Percentiles rank a stretch among this genome's conserved stretches.
These are phyloP conservation scores for Oryza officinalis DNA, from an alignment of 176 grass and related monocot species.

Conservation along the genomic window DNA sequence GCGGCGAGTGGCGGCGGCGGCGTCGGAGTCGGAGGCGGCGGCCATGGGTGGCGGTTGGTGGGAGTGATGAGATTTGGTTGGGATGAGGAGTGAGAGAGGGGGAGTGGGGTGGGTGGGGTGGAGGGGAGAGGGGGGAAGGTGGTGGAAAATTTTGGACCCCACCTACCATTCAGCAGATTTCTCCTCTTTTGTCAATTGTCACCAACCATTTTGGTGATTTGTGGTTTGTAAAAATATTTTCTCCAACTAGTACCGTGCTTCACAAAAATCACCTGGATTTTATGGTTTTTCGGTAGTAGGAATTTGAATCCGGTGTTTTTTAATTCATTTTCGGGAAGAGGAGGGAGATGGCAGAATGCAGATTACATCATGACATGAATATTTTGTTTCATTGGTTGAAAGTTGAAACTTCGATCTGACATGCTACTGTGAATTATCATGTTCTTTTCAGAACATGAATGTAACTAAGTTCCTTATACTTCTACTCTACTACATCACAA, in stretches of 20 bases:
- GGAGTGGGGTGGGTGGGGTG: background rate
- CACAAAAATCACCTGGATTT: no score
- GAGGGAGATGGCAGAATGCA: no score
- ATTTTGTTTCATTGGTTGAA: background rate
- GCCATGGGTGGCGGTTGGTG: slow-evolving; percentile 37
- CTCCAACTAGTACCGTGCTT: background rate
- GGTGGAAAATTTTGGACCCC: slow-evolving; percentile 11
- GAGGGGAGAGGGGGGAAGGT: background rate
- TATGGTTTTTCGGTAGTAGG: no score
- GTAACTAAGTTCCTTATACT: no score
- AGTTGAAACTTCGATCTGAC: no score
- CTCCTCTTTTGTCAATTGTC: background rate
- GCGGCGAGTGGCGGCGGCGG: slow-evolving; percentile 41
- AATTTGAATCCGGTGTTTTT: no score
- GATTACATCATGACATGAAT: no score
- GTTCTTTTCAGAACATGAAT: no score
- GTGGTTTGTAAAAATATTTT: background rate
- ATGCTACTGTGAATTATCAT: background rate
- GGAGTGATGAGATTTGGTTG: background rate
- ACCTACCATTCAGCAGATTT: slow-evolving; percentile 28
- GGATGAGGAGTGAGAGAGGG: slow-evolving; percentile 9
- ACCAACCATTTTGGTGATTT: background rate
- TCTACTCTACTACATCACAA: no score
- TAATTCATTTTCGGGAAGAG: no score
- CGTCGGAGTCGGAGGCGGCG: slow-evolving; percentile 36